Percentiles rank a stretch among this genome's conserved stretches.
phyloP scores from a whole-genome alignment of 805 yeast genomes.

The Ogataea salicorniae region DNA sequence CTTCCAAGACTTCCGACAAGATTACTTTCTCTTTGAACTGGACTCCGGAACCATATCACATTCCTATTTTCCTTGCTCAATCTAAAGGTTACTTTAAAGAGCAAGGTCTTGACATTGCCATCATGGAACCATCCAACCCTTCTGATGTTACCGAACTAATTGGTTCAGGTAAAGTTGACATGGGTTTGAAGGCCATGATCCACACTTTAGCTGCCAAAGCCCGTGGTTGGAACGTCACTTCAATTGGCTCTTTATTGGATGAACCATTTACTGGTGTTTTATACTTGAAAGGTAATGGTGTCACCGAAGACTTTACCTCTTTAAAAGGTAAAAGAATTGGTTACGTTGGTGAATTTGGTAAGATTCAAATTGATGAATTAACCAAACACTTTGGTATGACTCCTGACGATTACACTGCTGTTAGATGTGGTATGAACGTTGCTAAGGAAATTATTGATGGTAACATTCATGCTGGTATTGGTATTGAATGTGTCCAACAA shows the following conservation, averaged over 20 bases:
- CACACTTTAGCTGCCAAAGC: slow-evolving; percentile 58
- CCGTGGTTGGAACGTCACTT: slow-evolving; percentile 51
- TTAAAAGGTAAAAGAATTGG: slow-evolving; percentile 51
- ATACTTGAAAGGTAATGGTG: slow-evolving; percentile 46
- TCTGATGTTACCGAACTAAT: slow-evolving; percentile 54
- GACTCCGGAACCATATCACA: slow-evolving; percentile 53
- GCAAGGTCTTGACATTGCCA: slow-evolving; percentile 45
- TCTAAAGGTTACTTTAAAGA: slow-evolving; percentile 46
- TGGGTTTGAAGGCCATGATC: slow-evolving; percentile 58
- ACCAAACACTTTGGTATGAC: slow-evolving; percentile 52
- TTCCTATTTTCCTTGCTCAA: slow-evolving; percentile 47
- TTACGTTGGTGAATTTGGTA: slow-evolving; percentile 56
- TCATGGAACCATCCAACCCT: slow-evolving; percentile 52
- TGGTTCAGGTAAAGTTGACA: slow-evolving; percentile 52
- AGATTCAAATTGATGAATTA: slow-evolving; percentile 52
- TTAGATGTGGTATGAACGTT: slow-evolving; percentile 57
- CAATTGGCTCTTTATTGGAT: slow-evolving; percentile 49
- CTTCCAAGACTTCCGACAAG: slow-evolving; percentile 34
- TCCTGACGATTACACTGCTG: slow-evolving; percentile 51
- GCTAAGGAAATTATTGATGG: slow-evolving; percentile 52
- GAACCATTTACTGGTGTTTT: slow-evolving; percentile 56
- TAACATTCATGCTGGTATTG: slow-evolving; percentile 52
- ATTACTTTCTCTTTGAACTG: slow-evolving; percentile 49
- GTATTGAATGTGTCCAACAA: slow-evolving; percentile 56
- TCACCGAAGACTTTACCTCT: slow-evolving; percentile 45